Conservation (phyloP, 1,284 basidiomycete species). For the Microbotryum silenes-acaulis region DNA sequence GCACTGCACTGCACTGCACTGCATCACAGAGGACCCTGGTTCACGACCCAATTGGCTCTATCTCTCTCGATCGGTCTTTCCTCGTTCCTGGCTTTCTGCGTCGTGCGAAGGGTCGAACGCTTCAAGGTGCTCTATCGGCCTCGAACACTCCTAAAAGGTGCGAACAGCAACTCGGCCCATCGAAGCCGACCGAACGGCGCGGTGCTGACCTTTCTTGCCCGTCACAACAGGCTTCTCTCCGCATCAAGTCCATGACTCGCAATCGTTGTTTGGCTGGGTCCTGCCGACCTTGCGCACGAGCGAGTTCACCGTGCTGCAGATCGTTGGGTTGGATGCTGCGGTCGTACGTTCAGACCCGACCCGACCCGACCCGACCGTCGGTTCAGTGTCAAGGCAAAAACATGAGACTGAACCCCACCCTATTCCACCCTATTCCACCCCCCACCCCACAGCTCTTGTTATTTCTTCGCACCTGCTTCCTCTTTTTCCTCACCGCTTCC, state of each 20-base stretch:
- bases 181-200: background rate
- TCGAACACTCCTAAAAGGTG: conserved; percentile 86
- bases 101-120: conserved; percentile 53
- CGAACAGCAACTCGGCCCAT: conserved; percentile 24
- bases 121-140: conserved; percentile 88
- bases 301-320: conserved; percentile 90
- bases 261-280: conserved; percentile 90
- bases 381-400: background rate
- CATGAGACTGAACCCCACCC: background rate
- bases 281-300: conserved; percentile 80
- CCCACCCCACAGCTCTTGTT: conserved; percentile 59
- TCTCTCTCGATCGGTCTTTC: conserved; percentile 67
- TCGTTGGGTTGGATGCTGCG: conserved; percentile 91
- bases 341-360: conserved; percentile 51
- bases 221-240: conserved; percentile 69
- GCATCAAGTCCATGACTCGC: conserved; percentile 73
- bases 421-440: background rate
- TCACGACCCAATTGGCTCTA: conserved; percentile 78
- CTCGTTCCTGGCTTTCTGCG: conserved; percentile 80
- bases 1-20: too few species aligned
- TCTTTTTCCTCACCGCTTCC: conserved; percentile 65
- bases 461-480: conserved; percentile 92
- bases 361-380: background rate
- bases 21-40: conserved; percentile 65
- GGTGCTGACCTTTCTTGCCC: too few species aligned